phyloP scores from a whole-genome alignment of 805 yeast species.

The Metschnikowia similis region DNA sequence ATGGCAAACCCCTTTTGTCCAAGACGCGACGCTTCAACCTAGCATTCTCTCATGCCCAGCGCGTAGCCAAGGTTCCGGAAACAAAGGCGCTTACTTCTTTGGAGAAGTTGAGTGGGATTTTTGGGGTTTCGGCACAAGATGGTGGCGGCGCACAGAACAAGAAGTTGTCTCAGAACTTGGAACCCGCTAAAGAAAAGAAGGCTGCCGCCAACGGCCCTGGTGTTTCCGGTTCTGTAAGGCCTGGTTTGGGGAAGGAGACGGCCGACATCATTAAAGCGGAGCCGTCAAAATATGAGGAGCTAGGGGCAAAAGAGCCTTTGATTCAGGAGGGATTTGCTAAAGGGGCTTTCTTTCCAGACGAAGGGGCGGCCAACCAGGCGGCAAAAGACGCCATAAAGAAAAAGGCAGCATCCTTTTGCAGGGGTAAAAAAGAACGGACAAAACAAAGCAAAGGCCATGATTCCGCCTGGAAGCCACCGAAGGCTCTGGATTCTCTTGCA shows the following conservation, averaged over 20 bases:
- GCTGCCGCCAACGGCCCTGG: too few relatives aligned
- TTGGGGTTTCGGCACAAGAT: not conserved
- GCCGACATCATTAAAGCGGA: too few relatives aligned
- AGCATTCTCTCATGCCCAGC: not conserved
- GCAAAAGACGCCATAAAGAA: not conserved
- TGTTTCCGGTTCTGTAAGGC: too few relatives aligned
- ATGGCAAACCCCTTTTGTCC: not conserved
- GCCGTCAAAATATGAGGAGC: too few relatives aligned
- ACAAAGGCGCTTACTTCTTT: not conserved
- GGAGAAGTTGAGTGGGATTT: not conserved
- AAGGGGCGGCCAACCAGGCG: not conserved
- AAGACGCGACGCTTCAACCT: slow-evolving; percentile 1
- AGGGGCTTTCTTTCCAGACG: not conserved
- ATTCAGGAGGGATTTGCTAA: too few relatives aligned
- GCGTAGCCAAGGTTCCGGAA: not conserved
- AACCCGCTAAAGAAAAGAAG: too few relatives aligned
- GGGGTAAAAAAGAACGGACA: not conserved
- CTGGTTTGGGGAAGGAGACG: too few relatives aligned
- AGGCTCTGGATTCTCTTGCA: not conserved
- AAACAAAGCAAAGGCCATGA: not conserved
- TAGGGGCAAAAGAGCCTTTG: too few relatives aligned
- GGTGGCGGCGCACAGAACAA: too few relatives aligned
- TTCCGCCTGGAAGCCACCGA: not conserved
- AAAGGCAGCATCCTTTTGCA: not conserved
- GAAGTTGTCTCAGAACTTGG: too few relatives aligned